These are phyloP conservation scores for Camelina hispida DNA, from an alignment of 345 rosid species.

Conservation along the genomic window DNA sequence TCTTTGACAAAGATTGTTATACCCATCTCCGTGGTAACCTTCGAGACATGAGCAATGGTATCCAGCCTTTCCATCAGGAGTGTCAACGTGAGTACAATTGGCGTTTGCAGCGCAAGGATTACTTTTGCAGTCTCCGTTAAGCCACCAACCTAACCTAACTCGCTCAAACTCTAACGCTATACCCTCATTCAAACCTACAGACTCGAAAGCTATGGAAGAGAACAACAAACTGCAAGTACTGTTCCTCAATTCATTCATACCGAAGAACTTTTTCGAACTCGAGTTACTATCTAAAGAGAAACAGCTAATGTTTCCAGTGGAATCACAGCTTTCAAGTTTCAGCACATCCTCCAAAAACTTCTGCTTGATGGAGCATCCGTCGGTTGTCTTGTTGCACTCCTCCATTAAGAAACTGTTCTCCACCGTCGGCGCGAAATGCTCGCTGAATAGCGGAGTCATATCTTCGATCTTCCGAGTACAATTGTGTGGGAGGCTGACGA, in stretches of 20 bases:
- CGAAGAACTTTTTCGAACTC: constrained; percentile 34
- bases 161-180: constrained; percentile 57
- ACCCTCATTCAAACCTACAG: constrained; percentile 24
- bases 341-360: constrained; percentile 37
- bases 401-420: constrained; percentile 65
- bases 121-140: constrained; percentile 43
- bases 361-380: constrained; percentile 51
- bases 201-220: constrained; percentile 59
- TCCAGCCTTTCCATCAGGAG: constrained; percentile 39
- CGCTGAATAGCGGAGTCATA: constrained; percentile 45
- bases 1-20: constrained; percentile 56
- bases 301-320: constrained; percentile 53
- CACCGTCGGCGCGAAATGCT: constrained; percentile 51
- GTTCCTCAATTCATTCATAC: constrained; percentile 19
- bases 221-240: constrained; percentile 51
- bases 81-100: constrained; percentile 1
- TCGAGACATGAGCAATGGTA: constrained; percentile 60
- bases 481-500: constrained; percentile 47
- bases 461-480: constrained; percentile 30
- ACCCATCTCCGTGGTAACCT: constrained; percentile 72
- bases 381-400: constrained; percentile 40
- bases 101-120: constrained; percentile 50
- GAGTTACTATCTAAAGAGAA: constrained; percentile 24
- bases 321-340: constrained; percentile 32
- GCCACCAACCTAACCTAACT: constrained; percentile 79